phyloP scores from a whole-genome alignment of 305 asterid genomes.

The Fraxinus nigra region DNA sequence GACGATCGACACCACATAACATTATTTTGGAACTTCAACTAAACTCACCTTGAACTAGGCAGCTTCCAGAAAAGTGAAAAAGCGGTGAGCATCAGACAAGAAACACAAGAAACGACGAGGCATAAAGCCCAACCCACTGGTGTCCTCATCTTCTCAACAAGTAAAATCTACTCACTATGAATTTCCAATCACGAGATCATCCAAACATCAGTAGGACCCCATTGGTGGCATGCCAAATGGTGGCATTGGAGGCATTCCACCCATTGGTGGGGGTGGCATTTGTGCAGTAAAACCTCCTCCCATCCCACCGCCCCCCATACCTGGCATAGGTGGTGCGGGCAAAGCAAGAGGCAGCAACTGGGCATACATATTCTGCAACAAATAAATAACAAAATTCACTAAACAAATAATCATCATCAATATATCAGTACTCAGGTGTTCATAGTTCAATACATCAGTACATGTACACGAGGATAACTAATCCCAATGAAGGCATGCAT shows the following conservation, averaged over 20 bases:
- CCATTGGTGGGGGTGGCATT: constrained; percentile 46
- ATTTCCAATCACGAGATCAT: not conserved
- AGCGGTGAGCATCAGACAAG: constrained; percentile 9
- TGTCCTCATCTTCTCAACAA: constrained; percentile 16
- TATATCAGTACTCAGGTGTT: not conserved
- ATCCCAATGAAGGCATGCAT: not conserved
- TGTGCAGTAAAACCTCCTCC: constrained; percentile 62
- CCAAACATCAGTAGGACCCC: constrained; percentile 60
- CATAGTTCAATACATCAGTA: not conserved
- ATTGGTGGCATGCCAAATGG: constrained; percentile 84
- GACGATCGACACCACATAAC: constrained; percentile 36
- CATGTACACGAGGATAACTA: not conserved
- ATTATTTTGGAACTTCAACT: constrained; percentile 34
- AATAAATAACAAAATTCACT: not conserved
- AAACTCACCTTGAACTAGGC: constrained; percentile 24
- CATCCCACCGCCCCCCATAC: constrained; percentile 76
- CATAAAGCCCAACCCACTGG: constrained; percentile 5
- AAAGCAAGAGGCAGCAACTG: constrained; percentile 92
- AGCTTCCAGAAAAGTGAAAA: constrained; percentile 20
- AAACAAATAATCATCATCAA: not conserved
- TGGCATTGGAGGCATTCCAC: constrained; percentile 77
- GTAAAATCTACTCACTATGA: not conserved
- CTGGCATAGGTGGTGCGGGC: constrained; percentile 96
- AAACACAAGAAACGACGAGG: constrained; percentile 17
- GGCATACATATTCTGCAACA: constrained; percentile 94